Evolutionary conservation across 2,329 filamentous ascomycete genomes (phyloP).

Genomic region (Trichoderma sp.): DNA sequence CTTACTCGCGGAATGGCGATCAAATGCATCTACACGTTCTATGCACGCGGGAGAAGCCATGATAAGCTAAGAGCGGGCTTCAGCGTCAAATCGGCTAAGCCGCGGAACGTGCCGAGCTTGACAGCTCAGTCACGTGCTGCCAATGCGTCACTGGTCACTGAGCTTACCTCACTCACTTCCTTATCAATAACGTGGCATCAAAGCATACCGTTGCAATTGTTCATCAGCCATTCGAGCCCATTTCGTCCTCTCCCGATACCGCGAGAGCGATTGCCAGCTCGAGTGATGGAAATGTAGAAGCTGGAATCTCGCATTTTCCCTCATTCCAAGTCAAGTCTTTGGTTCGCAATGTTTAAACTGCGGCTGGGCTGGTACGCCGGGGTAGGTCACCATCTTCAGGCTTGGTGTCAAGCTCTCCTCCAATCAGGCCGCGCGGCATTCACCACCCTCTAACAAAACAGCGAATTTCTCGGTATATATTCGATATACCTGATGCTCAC

Average conservation of each 20-base stretch:
- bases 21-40: not conserved
- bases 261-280: not conserved
- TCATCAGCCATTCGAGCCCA: not conserved
- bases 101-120: not conserved
- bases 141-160: constrained; percentile 18
- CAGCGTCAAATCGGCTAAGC: constrained; percentile 12
- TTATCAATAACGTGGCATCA: constrained; percentile 28
- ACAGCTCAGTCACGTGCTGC: constrained; percentile 19
- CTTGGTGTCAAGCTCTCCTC: constrained; percentile 3
- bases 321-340: constrained; percentile 1
- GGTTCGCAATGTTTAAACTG: constrained; percentile 49
- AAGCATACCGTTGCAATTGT: constrained; percentile 17
- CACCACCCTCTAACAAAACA: constrained; percentile 1
- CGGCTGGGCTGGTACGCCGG: constrained; percentile 62
- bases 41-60: not conserved
- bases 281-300: constrained; percentile 25
- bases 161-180: constrained; percentile 3
- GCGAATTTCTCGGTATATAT: not conserved
- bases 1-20: not conserved
- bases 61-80: not conserved
- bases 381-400: constrained; percentile 45
- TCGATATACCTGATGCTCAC: not conserved
- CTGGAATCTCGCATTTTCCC: not conserved
- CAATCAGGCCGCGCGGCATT: not conserved
- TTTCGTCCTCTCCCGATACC: not conserved